Conservation (phyloP, 2,329 filamentous ascomycete genomes). For the Coniochaeta hoffmannii region DNA sequence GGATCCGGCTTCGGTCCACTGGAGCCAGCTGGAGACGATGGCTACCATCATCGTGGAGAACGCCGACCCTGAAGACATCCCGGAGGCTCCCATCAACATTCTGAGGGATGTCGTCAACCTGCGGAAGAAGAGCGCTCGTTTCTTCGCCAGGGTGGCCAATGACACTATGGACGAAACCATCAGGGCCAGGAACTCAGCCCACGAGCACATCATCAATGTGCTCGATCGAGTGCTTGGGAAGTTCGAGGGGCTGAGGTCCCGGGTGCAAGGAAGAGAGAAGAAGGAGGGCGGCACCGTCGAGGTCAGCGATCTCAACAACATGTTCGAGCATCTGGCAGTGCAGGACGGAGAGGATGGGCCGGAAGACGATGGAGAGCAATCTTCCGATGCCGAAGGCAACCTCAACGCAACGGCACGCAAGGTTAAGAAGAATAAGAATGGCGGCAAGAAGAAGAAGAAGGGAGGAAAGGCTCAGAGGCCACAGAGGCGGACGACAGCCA, state of each 20-base stretch:
- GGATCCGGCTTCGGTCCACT: constrained; percentile 7
- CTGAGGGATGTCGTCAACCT: constrained; percentile 19
- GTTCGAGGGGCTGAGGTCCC: constrained; percentile 14
- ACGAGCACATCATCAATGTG: constrained; percentile 19
- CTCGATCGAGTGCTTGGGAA: constrained; percentile 17
- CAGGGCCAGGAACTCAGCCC: constrained; percentile 14
- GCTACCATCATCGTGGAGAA: constrained; percentile 14
- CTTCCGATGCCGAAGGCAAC: constrained; percentile 3
- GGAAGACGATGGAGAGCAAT: constrained; percentile 7
- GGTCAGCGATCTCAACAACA: constrained; percentile 16
- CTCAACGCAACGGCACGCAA: not conserved
- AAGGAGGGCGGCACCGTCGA: constrained; percentile 2
- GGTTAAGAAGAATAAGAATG: constrained; percentile 2
- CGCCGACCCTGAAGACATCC: constrained; percentile 16
- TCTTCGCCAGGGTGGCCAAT: constrained; percentile 13
- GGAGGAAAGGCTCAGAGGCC: constrained; percentile 8
- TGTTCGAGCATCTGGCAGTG: constrained; percentile 19
- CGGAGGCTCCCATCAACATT: constrained; percentile 15
- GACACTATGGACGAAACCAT: constrained; percentile 12
- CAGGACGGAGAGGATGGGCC: constrained; percentile 11
- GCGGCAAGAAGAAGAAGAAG: constrained; percentile 11
- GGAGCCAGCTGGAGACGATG: constrained; percentile 13
- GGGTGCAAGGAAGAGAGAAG: not conserved
- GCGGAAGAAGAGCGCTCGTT: constrained; percentile 18
- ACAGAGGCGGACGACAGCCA: constrained; percentile 3